phyloP scores from a whole-genome alignment of 768 basidiomycete genomes.

The Solioccasus polychromus region DNA sequence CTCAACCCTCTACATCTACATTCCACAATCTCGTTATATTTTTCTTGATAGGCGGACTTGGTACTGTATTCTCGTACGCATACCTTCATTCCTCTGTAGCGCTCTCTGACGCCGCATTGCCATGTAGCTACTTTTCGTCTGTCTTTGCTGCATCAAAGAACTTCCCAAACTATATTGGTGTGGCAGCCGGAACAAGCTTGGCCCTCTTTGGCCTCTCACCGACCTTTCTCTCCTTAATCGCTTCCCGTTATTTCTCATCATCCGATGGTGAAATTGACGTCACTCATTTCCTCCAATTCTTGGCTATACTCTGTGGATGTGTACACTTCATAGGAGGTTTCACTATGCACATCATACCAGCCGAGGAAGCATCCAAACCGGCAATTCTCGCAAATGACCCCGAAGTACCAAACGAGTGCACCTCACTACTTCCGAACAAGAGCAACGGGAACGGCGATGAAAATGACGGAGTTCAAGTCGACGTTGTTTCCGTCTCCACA shows the following conservation, averaged over 20 bases:
- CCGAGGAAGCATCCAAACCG: conserved; percentile 1
- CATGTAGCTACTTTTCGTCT: conserved; percentile 60
- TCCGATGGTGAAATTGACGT: conserved; percentile 42
- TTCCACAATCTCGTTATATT: conserved; percentile 53
- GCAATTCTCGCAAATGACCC: conserved; percentile 6
- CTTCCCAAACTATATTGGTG: conserved; percentile 63
- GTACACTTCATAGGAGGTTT: conserved; percentile 56
- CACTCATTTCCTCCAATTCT: conserved; percentile 51
- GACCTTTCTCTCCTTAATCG: conserved; percentile 63
- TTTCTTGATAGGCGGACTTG: conserved; percentile 66
- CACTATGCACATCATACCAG: conserved; percentile 32
- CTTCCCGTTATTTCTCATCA: conserved; percentile 58
- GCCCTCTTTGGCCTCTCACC: conserved; percentile 83
- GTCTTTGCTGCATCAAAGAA: conserved; percentile 72
- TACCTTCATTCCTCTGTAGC: not conserved
- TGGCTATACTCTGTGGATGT: conserved; percentile 51
- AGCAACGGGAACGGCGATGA: conserved; percentile 11
- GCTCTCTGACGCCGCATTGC: not conserved
- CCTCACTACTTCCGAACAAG: conserved; percentile 29
- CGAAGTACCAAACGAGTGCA: conserved; percentile 27
- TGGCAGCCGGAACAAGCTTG: conserved; percentile 64
- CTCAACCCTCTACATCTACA: conserved; percentile 38
- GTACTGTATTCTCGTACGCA: conserved; percentile 69
- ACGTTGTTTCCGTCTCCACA: conserved; percentile 23
- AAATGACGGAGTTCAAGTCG: conserved; percentile 13